These are phyloP conservation scores for Populus nigra DNA, from an alignment of 345 rosid genomes.

Conservation along the genomic window DNA sequence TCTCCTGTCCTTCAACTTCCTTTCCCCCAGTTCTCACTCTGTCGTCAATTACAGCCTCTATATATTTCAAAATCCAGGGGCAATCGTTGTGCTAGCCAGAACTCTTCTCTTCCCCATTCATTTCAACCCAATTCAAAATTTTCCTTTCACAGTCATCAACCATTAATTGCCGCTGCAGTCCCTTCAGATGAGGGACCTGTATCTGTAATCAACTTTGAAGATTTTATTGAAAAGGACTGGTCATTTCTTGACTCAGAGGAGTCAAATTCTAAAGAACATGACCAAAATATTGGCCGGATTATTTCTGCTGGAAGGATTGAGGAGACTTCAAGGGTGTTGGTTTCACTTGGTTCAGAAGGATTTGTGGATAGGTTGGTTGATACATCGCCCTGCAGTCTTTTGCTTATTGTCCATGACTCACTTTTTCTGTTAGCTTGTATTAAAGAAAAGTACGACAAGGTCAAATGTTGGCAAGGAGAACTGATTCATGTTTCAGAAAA, in stretches of 20 bases:
- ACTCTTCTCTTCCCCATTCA: slow-evolving; percentile 17
- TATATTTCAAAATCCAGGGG: background rate
- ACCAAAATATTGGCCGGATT: slow-evolving; percentile 46
- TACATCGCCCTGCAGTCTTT: slow-evolving; percentile 44
- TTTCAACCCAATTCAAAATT: slow-evolving; percentile 4
- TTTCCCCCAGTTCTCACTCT: slow-evolving; percentile 8
- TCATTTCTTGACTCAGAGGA: slow-evolving; percentile 78
- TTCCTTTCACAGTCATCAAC: slow-evolving; percentile 19
- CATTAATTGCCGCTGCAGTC: slow-evolving; percentile 22
- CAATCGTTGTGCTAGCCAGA: background rate
- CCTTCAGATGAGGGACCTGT: slow-evolving; percentile 55
- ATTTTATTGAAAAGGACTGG: slow-evolving; percentile 79
- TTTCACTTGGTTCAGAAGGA: slow-evolving; percentile 62
- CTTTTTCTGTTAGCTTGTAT: slow-evolving; percentile 67
- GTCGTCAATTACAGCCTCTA: slow-evolving; percentile 1
- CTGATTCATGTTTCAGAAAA: slow-evolving; percentile 68
- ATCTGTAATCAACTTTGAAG: slow-evolving; percentile 47
- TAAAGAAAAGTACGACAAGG: slow-evolving; percentile 73
- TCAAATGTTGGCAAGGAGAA: slow-evolving; percentile 98
- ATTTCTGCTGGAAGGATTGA: slow-evolving; percentile 62
- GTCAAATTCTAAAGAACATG: slow-evolving; percentile 35
- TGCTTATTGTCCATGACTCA: slow-evolving; percentile 82
- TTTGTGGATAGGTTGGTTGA: slow-evolving; percentile 68
- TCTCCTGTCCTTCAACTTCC: slow-evolving; percentile 21
- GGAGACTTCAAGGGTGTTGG: slow-evolving; percentile 64